Conservation (phyloP, 345 rosid species). For the Euphorbia tirucalli region DNA sequence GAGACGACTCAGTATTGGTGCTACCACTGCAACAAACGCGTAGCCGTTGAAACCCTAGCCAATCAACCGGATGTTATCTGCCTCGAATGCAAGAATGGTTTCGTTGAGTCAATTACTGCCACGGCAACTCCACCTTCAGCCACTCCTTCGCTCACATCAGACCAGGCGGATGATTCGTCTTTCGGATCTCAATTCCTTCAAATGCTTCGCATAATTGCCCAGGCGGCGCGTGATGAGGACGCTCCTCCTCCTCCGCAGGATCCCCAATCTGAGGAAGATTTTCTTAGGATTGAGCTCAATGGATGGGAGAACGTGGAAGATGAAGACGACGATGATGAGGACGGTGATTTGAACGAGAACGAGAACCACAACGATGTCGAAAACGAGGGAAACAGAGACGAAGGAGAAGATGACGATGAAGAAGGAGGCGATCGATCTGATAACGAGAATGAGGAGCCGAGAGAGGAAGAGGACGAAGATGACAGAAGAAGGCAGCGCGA, state of each 20-base stretch:
- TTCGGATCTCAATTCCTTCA: slow-evolving; percentile 62
- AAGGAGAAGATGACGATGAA: slow-evolving; percentile 7
- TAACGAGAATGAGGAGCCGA: slow-evolving; percentile 21
- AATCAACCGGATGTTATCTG: slow-evolving; percentile 47
- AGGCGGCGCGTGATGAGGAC: slow-evolving; percentile 47
- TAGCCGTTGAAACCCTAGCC: slow-evolving; percentile 47
- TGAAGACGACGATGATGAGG: slow-evolving; percentile 39
- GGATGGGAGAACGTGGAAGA: slow-evolving; percentile 59
- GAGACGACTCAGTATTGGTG: slow-evolving; percentile 55
- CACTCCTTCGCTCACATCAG: slow-evolving; percentile 42
- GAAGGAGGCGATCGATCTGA: slow-evolving; percentile 13
- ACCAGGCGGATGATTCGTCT: slow-evolving; percentile 46
- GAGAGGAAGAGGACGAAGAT: slow-evolving; percentile 35
- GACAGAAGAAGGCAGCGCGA: slow-evolving; percentile 50
- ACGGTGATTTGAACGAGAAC: slow-evolving; percentile 21
- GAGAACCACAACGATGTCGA: slow-evolving; percentile 22
- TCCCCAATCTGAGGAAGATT: slow-evolving; percentile 48
- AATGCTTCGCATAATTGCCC: slow-evolving; percentile 53
- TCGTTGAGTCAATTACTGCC: slow-evolving; percentile 59
- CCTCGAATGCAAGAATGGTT: slow-evolving; percentile 70
- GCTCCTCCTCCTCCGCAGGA: slow-evolving; percentile 42
- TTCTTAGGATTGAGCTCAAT: slow-evolving; percentile 51
- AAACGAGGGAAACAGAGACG: slow-evolving; percentile 28
- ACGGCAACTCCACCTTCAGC: slow-evolving; percentile 22
- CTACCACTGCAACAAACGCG: slow-evolving; percentile 69